These are phyloP conservation scores for Reutealis trisperma DNA, from an alignment of 345 rosid species.

Conservation along the genomic window DNA sequence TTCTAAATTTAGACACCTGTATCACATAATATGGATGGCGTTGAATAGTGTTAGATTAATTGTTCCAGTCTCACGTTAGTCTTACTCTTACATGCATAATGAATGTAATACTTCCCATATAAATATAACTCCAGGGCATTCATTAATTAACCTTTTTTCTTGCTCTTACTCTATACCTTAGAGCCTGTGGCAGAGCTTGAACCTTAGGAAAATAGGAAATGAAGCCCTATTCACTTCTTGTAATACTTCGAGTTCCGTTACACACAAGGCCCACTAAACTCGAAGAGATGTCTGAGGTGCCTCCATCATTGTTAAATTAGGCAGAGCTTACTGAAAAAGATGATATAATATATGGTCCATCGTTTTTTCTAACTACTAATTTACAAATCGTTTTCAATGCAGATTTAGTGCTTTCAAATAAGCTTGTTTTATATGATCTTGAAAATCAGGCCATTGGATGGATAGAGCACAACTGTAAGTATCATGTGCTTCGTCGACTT, in stretches of 20 bases:
- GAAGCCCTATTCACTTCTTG: too few relatives aligned
- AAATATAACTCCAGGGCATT: too few relatives aligned
- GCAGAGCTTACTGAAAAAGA: neutral
- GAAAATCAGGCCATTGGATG: slow-evolving; percentile 81
- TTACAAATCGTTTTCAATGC: slow-evolving; percentile 20
- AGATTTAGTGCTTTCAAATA: slow-evolving; percentile 86
- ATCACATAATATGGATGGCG: neutral
- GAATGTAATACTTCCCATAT: neutral
- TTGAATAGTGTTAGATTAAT: neutral
- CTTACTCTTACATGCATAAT: neutral
- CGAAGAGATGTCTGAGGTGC: slow-evolving; percentile 21
- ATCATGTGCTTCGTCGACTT: neutral
- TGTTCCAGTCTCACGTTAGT: too few relatives aligned
- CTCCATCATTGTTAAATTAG: slow-evolving; percentile 21
- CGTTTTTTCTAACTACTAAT: neutral
- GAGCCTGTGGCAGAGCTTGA: too few relatives aligned
- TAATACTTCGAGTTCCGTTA: neutral
- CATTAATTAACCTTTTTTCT: neutral
- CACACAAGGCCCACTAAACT: neutral
- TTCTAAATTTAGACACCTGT: neutral
- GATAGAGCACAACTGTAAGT: slow-evolving; percentile 86
- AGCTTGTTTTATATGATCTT: slow-evolving; percentile 75
- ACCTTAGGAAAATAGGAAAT: too few relatives aligned
- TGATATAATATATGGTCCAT: slow-evolving; percentile 54
- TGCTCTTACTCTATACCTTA: neutral